Evolutionary conservation across 768 basidiomycete genomes (phyloP).

Genomic region (Gautieria morchelliformis): DNA sequence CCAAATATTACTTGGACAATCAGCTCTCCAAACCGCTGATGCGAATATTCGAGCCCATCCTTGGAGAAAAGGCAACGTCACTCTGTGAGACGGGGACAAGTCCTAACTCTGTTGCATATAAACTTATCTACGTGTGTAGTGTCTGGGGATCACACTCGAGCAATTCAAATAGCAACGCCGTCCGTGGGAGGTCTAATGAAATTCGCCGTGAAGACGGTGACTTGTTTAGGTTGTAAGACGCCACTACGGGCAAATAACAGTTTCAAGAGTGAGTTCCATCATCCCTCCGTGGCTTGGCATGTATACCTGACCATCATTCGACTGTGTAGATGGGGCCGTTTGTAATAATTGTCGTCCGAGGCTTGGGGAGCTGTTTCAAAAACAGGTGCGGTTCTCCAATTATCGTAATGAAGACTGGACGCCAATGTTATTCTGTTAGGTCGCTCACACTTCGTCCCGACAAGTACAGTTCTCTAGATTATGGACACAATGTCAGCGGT

Average conservation of each 20-base stretch:
- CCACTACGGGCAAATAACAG: slow-evolving; percentile 73
- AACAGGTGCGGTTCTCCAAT: slow-evolving; percentile 47
- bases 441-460: slow-evolving; percentile 55
- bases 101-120: not conserved
- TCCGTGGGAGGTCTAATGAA: slow-evolving; percentile 97
- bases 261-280: slow-evolving; percentile 41
- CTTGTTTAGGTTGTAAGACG: slow-evolving; percentile 93
- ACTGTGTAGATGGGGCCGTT: slow-evolving; percentile 68
- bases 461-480: slow-evolving; percentile 90
- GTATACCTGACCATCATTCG: not conserved
- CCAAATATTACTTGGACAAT: slow-evolving; percentile 96
- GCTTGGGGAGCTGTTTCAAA: slow-evolving; percentile 86
- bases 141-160: slow-evolving; percentile 90
- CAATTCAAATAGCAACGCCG: slow-evolving; percentile 94
- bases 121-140: slow-evolving; percentile 38
- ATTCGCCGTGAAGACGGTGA: slow-evolving; percentile 92
- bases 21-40: slow-evolving; percentile 94
- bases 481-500: slow-evolving; percentile 98
- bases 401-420: not conserved
- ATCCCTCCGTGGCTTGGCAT: not conserved
- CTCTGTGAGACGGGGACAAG: slow-evolving; percentile 44
- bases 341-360: slow-evolving; percentile 87
- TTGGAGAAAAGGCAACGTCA: slow-evolving; percentile 83
- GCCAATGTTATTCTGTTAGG: slow-evolving; percentile 15
- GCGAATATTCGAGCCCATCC: slow-evolving; percentile 96